Base-by-base conservation (phyloP, 106 monocot species). In the Posidonia australis region DNA sequence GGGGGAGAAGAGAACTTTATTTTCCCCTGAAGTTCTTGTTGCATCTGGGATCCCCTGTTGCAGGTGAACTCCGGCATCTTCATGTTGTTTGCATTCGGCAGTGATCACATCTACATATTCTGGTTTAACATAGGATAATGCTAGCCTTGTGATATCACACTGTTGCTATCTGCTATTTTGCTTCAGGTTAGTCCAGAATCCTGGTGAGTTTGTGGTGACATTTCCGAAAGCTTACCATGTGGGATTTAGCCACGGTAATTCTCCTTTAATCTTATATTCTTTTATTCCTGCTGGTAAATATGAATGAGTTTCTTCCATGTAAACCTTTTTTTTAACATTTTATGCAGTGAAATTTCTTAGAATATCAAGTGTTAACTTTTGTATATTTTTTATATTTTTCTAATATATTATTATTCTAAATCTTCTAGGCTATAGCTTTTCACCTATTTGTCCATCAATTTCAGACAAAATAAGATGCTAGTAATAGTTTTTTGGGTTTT, bases 171-270 rank as follows among this genome's bases (percentile, higher is more conserved):
- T 54, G 46, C 3, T 20, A 31, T 26, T 73, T 7, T 72, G 57
- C 20, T 80, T 67, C 82, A 99, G 98, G 75, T 79, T 99, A 67
- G 98, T 99, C 11, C 98, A 99, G 67, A 69, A 88, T 76, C 91
- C 98, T 23, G 98, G 98, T 47, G 98, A 99, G 58, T 99, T 99
- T 74, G 98, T 99, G 57, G 98, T 99, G 75, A 99, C 98, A n/a
- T 99, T 99, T 83, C 98, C 98, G 41, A 88, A 83, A 68, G 91
- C 98, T 21, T 99, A 99, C 53, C 98, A 99, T 69, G 77, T 99
- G 9, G 98, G 98, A 31, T 99, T 99, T 79, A 99, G 98, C 56
- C 98, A 99, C 66, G 98, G 98, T 99, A 79, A 79, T 67, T 64
- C 41, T 29, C 26, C 42, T 57, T 54, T 49, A 17, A 17, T 44